These are phyloP conservation scores for Dictyostelium firmibasis DNA, from an alignment of 78 protist species.

Conservation along the genomic window DNA sequence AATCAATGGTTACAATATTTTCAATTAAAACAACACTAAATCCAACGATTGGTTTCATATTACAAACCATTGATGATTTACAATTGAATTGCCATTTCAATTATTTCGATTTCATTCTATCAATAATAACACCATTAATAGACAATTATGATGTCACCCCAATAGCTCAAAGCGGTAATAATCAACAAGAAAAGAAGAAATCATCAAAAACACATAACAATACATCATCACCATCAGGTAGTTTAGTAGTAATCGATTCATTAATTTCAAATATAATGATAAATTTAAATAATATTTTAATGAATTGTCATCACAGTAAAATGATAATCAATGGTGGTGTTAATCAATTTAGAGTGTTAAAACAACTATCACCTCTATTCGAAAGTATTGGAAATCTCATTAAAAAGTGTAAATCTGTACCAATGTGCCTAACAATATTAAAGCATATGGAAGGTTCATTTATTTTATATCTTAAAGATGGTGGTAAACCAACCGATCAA, in stretches of 20 bases:
- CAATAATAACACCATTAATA: background rate
- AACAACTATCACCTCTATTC: background rate
- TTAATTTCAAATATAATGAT: background rate
- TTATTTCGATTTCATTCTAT: conserved; percentile 4
- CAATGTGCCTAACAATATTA: background rate
- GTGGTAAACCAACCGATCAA: conserved; percentile 8
- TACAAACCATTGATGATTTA: background rate
- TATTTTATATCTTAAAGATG: background rate
- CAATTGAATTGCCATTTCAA: background rate
- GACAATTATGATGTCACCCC: background rate
- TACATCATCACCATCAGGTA: background rate
- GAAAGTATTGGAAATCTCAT: background rate
- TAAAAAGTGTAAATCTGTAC: background rate
- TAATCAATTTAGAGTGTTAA: background rate
- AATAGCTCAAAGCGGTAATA: background rate
- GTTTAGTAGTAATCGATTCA: background rate
- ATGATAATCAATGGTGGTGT: background rate
- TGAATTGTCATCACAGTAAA: background rate
- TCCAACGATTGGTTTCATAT: background rate
- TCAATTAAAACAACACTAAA: background rate
- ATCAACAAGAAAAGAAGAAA: background rate
- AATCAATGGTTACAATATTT: background rate
- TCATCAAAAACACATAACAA: background rate
- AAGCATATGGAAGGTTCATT: background rate
- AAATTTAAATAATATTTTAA: background rate